Base-by-base conservation (phyloP, 495 filamentous ascomycete species). In the Penicillium turbatum region DNA sequence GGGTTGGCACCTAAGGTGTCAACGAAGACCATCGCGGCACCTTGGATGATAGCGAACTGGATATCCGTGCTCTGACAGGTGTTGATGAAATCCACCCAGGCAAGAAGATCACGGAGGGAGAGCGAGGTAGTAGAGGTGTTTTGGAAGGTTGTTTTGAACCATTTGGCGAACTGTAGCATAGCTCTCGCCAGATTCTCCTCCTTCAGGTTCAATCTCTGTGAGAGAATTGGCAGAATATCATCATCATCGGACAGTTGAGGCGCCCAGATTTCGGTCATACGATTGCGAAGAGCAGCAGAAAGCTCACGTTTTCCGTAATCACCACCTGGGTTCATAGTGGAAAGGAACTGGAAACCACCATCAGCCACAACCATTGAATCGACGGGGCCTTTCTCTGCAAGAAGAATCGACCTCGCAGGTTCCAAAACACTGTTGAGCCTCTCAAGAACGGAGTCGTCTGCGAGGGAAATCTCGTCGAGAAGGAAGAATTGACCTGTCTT, bases 261-360 rank as follows among this genome's bases (percentile, higher is more conserved):
- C 0, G 96, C 95, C 95, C 95, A 99, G 17, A 99, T 95, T 65
- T 99, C 95, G 0, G 95, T 99, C 72, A 99, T 97, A 36, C 95
- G 86, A 65, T 99, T 97, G 21, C 95, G 82, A 48, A 99, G 76
- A 21, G 95, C 95, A 5, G 92, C 92, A 3, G 95, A 97, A 40
- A 99, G 83, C 67, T 99, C 95, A 58, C 87, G 86, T 65, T 99
- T 99, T 50, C 95, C 95, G 66, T 96, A 97, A 62, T 99, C 95
- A 49, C 95, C 95, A 34, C 93, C 95, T 8, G 95, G 95, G 57
- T 99, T 99, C 95, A 99, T 99, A 2, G 95, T 99, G 13, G 95
- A 92, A 41, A 97, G 75, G 63, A 97, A 96, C 64, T 97, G 92
- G 70, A 97, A 99, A 1, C 88, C 90, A 26, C 85, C 77, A n/a